Percentiles rank a stretch among this genome's conserved stretches.
These are phyloP conservation scores for Tulasnella sp. DNA, from an alignment of 768 basidiomycete species.

Conservation along the genomic window DNA sequence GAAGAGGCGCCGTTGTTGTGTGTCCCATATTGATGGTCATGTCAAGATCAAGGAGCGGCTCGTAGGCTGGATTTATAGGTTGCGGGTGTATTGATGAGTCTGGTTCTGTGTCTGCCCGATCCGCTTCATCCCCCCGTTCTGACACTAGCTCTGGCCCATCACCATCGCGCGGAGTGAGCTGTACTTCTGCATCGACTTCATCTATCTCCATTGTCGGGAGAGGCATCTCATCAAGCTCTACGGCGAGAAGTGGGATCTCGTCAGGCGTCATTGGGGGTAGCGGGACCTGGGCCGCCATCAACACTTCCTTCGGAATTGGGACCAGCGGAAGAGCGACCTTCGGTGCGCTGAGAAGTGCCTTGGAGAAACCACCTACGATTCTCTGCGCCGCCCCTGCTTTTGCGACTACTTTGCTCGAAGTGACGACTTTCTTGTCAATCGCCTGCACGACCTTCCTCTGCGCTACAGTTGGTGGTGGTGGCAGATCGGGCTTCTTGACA, in stretches of 20 bases:
- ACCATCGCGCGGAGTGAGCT: neutral
- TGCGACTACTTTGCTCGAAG: neutral
- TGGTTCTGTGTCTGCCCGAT: too few relatives aligned
- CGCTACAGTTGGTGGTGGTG: neutral
- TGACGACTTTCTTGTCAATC: neutral
- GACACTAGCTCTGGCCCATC: neutral
- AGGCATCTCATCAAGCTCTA: neutral
- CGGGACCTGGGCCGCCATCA: neutral
- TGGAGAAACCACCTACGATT: neutral
- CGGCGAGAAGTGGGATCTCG: neutral
- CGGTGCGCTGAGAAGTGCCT: too few relatives aligned
- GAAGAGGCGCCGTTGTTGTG: neutral
- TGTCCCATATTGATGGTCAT: neutral
- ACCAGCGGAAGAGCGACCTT: neutral
- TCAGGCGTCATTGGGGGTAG: neutral
- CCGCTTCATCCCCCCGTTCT: neutral
- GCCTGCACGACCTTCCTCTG: neutral
- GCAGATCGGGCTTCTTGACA: neutral
- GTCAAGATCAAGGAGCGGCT: neutral
- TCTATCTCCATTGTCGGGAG: neutral
- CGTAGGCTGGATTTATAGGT: neutral
- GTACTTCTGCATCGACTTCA: neutral
- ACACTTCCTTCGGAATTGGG: conserved; percentile 2
- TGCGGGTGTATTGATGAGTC: too few relatives aligned
- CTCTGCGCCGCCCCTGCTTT: neutral